Conservation (phyloP, 805 yeast species). For the Wickerhamomyces canadensis region DNA sequence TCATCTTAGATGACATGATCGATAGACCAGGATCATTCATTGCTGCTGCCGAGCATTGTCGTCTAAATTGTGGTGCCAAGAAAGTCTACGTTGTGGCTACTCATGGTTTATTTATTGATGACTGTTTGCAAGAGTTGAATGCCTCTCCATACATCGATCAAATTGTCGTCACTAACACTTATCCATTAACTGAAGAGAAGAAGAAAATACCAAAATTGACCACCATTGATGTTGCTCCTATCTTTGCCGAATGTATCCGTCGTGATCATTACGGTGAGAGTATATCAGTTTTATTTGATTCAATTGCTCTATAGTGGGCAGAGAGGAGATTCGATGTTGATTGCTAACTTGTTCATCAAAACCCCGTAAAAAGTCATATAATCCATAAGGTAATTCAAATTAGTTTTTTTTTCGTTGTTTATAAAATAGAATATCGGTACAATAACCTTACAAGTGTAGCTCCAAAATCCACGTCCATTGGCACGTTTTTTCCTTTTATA, state of each 20-base stretch:
- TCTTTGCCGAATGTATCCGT: conserved; percentile 96
- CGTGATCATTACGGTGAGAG: conserved; percentile 98
- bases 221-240: conserved; percentile 89
- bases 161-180: conserved; percentile 93
- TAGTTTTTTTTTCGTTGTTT: too few species aligned
- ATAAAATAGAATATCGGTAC: too few species aligned
- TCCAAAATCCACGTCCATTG: too few species aligned
- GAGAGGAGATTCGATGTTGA: neutral
- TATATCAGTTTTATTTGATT: conserved; percentile 84
- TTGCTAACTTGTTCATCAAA: too few species aligned
- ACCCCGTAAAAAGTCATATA: too few species aligned
- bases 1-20: conserved; percentile 93
- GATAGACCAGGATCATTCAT: conserved; percentile 92
- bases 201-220: conserved; percentile 63
- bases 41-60: conserved; percentile 97
- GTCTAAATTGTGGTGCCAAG: conserved; percentile 94
- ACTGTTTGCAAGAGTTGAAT: conserved; percentile 75
- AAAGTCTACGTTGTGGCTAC: conserved; percentile 88
- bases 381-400: too few species aligned
- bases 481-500: too few species aligned
- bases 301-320: conserved; percentile 41
- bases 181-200: conserved; percentile 72
- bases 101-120: conserved; percentile 90
- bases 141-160: conserved; percentile 80
- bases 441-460: too few species aligned